A percentile compares a stretch with the other conserved stretches of the same genome.
Conservation (phyloP, 176 grass and related monocot genomes). For the Secale cereale region DNA sequence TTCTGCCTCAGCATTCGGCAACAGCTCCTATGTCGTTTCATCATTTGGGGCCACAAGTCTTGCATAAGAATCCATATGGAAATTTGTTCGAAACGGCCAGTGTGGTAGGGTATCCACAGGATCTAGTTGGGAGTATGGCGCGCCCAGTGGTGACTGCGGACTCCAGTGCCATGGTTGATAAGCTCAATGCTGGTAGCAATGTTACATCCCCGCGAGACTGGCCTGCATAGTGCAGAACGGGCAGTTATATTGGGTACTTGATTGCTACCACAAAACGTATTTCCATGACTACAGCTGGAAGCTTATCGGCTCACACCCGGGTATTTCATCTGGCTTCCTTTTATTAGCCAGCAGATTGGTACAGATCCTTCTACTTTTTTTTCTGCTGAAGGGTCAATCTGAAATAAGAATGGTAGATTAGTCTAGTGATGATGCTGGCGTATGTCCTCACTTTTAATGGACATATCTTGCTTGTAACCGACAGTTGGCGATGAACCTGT, state of each 20-base stretch:
- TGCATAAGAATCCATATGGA: constrained; percentile 60
- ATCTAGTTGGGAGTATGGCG: constrained; percentile 33
- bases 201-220: constrained; percentile 57
- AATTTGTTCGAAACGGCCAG: constrained; percentile 71
- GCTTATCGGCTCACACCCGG: background rate
- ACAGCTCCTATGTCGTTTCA: constrained; percentile 32
- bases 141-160: constrained; percentile 46
- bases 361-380: constrained; percentile 35
- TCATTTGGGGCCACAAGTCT: constrained; percentile 37
- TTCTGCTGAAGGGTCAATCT: constrained; percentile 50
- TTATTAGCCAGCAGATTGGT: constrained; percentile 43
- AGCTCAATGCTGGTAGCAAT: constrained; percentile 65
- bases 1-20: constrained; percentile 44
- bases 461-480: constrained; percentile 47
- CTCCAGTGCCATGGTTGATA: constrained; percentile 56
- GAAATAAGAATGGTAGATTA: constrained; percentile 55
- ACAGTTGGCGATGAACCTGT: constrained; percentile 14
- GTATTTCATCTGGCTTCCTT: constrained; percentile 40
- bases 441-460: constrained; percentile 58
- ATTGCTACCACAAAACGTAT: background rate
- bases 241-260: background rate
- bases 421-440: constrained; percentile 37
- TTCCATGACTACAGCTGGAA: constrained; percentile 11
- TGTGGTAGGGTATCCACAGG: constrained; percentile 70
- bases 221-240: constrained; percentile 35